A percentile compares a stretch with the other conserved stretches of the same genome.
phyloP scores from a whole-genome alignment of 345 rosid species.

The Physaria fendleri region DNA sequence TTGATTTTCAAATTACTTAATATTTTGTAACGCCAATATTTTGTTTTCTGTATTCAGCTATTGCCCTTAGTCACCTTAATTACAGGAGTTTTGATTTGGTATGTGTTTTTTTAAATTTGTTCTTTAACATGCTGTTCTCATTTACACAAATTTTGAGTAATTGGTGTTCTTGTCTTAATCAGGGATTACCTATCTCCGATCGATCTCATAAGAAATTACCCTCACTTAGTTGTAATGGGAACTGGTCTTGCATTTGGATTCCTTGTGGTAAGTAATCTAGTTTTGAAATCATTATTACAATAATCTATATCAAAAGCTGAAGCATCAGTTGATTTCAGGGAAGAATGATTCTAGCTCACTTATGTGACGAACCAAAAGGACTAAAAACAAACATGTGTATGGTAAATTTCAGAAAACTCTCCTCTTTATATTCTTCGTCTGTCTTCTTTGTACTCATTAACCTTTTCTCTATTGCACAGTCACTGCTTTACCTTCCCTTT shows the following conservation, averaged over 20 bases:
- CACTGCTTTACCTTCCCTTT: conserved; percentile 83
- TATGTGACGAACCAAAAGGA: conserved; percentile 99
- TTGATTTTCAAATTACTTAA: neutral
- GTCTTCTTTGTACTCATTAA: neutral
- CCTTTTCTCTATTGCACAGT: conserved; percentile 39
- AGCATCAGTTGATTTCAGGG: conserved; percentile 47
- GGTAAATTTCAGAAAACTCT: conserved; percentile 41
- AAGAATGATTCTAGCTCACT: conserved; percentile 94
- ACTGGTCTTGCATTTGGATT: conserved; percentile 99
- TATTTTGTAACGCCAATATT: conserved; percentile 4
- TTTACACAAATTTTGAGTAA: neutral
- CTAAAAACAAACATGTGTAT: conserved; percentile 96
- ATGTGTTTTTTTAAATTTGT: neutral
- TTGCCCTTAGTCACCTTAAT: conserved; percentile 67
- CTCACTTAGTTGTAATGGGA: conserved; percentile 82
- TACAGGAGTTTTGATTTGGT: conserved; percentile 51
- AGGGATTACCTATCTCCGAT: conserved; percentile 55
- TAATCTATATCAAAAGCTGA: conserved; percentile 13
- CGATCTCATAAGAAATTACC: conserved; percentile 69
- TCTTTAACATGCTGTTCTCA: neutral
- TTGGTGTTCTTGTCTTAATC: neutral
- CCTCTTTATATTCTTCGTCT: neutral
- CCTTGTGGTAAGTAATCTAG: conserved; percentile 68
- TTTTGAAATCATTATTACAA: neutral
- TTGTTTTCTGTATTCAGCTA: conserved; percentile 50